A percentile compares a stretch with the other conserved stretches of the same genome.
Evolutionary conservation across 2,329 filamentous ascomycete species (phyloP).

Genomic region (Diaporthe sp.): DNA sequence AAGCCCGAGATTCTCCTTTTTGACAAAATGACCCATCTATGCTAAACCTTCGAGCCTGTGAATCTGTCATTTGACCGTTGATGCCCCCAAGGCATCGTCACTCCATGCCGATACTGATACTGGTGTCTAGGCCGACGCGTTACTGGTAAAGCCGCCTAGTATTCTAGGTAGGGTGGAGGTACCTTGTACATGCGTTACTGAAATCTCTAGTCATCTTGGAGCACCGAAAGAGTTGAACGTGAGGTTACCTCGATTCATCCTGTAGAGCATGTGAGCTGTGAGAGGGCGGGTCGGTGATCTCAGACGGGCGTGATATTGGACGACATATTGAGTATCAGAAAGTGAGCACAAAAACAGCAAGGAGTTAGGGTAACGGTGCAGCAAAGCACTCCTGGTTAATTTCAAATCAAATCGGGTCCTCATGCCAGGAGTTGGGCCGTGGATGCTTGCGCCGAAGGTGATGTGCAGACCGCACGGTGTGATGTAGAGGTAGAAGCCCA

Average conservation of each 20-base stretch:
- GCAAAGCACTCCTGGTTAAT: neutral
- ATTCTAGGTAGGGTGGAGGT: neutral
- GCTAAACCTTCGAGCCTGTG: neutral
- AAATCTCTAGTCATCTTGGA: neutral
- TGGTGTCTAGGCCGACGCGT: neutral
- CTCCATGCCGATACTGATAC: neutral
- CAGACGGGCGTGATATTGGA: neutral
- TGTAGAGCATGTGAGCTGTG: neutral
- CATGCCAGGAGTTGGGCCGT: neutral
- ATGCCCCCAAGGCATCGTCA: too few species aligned
- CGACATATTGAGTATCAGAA: neutral
- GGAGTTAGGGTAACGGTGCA: neutral
- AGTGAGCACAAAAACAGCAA: neutral
- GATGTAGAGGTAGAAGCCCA: neutral
- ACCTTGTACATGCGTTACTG: neutral
- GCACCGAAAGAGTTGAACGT: neutral
- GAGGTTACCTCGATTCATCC: neutral
- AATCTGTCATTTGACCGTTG: neutral
- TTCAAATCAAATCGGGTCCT: neutral
- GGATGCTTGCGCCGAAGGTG: neutral
- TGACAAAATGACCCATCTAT: neutral
- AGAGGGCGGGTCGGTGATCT: neutral
- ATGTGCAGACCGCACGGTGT: neutral
- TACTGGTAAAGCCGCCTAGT: neutral
- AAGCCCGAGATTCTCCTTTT: neutral